These are phyloP conservation scores for Immersiporthe knoxdaviesiana DNA, from an alignment of 2,329 filamentous ascomycete genomes.

Conservation along the genomic window DNA sequence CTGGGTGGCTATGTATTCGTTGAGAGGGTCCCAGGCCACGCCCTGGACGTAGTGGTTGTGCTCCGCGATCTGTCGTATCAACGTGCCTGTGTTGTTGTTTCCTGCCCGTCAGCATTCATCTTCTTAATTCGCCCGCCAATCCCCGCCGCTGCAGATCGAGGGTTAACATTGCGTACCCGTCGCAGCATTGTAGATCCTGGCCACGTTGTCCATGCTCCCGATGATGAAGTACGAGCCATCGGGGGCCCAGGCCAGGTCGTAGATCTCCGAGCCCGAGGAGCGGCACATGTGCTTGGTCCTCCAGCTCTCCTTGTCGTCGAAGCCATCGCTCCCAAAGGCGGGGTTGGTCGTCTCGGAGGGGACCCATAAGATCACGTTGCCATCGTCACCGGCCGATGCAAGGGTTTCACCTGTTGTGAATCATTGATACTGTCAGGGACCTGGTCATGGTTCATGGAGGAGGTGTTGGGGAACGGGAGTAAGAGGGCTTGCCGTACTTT, in stretches of 20 bases:
- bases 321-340: constrained; percentile 77
- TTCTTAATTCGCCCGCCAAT: neutral
- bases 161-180: constrained; percentile 61
- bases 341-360: constrained; percentile 75
- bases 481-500: constrained; percentile 61
- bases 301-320: constrained; percentile 97
- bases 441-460: constrained; percentile 4
- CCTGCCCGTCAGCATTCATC: constrained; percentile 4
- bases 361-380: constrained; percentile 95
- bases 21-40: constrained; percentile 96
- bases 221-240: constrained; percentile 96
- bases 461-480: neutral
- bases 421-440: constrained; percentile 15
- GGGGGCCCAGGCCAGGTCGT: constrained; percentile 98
- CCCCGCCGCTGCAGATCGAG: neutral
- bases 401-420: constrained; percentile 75
- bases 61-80: constrained; percentile 92
- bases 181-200: constrained; percentile 92
- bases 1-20: constrained; percentile 97
- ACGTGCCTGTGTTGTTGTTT: constrained; percentile 45
- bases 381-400: constrained; percentile 94
- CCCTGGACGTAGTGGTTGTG: constrained; percentile 99
- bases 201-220: constrained; percentile 98
- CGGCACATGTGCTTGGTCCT: constrained; percentile 97
- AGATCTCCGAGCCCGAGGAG: constrained; percentile 93